A percentile compares a stretch with the other conserved stretches of the same genome.
These are phyloP conservation scores for Coleophoma crateriformis DNA, from an alignment of 2,329 filamentous ascomycete species.

Conservation along the genomic window DNA sequence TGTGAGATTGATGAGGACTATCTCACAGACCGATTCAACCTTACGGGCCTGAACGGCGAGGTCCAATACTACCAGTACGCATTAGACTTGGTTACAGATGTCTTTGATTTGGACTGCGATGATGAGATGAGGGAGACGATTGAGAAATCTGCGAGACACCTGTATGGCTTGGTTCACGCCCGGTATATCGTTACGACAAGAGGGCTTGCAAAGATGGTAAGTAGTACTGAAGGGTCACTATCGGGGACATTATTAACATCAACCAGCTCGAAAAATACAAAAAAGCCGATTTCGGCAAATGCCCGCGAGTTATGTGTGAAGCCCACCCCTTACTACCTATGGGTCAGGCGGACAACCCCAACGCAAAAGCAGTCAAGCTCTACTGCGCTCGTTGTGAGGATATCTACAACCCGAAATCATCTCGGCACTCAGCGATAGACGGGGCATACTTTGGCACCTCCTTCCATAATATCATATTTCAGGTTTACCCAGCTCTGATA, in stretches of 20 bases:
- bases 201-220: conserved; percentile 92
- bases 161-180: conserved; percentile 94
- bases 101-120: conserved; percentile 97
- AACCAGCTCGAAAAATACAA: conserved; percentile 95
- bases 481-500: conserved; percentile 88
- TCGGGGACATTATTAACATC: conserved; percentile 10
- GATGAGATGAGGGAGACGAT: conserved; percentile 98
- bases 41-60: conserved; percentile 94
- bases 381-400: conserved; percentile 98
- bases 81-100: conserved; percentile 92
- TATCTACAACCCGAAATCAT: conserved; percentile 97
- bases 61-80: conserved; percentile 99
- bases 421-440: conserved; percentile 89
- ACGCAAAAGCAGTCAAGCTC: conserved; percentile 86
- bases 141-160: conserved; percentile 90
- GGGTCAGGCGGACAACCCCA: conserved; percentile 85
- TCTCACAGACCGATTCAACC: conserved; percentile 94
- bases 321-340: conserved; percentile 90
- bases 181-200: conserved; percentile 95
- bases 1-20: conserved; percentile 99
- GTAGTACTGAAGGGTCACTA: conserved; percentile 17
- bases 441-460: conserved; percentile 97
- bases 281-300: conserved; percentile 96
- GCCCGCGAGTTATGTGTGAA: conserved; percentile 91
- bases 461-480: conserved; percentile 98